Percentiles rank a stretch among this genome's conserved stretches.
phyloP scores from a whole-genome alignment of 805 yeast species.

The Kazachstania kunashirensis region DNA sequence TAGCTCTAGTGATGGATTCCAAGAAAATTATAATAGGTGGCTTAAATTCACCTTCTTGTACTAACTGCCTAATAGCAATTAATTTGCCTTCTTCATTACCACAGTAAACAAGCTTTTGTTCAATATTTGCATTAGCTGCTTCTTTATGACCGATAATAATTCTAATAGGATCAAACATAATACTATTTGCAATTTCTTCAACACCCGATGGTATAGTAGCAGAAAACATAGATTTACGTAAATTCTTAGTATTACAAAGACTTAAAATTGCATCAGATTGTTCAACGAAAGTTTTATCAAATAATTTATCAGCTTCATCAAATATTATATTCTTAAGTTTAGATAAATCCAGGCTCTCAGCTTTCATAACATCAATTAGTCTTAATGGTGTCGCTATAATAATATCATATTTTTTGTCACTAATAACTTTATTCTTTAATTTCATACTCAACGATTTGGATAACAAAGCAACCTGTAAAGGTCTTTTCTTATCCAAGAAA shows the following conservation, averaged over 20 bases:
- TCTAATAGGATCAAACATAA: constrained; percentile 78
- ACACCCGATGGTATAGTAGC: constrained; percentile 94
- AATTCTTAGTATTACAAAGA: constrained; percentile 34
- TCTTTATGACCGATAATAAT: constrained; percentile 88
- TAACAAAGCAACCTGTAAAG: constrained; percentile 50
- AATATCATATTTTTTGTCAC: constrained; percentile 61
- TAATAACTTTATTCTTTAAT: constrained; percentile 49
- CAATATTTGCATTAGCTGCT: constrained; percentile 77
- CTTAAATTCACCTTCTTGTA: constrained; percentile 71
- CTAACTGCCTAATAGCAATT: constrained; percentile 80
- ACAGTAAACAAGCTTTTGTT: constrained; percentile 73
- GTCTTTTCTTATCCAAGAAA: constrained; percentile 37
- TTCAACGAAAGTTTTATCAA: constrained; percentile 76
- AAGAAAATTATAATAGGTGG: constrained; percentile 91
- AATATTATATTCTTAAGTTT: constrained; percentile 67
- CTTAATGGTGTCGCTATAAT: constrained; percentile 83
- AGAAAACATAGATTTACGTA: constrained; percentile 72
- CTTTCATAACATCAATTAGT: constrained; percentile 65
- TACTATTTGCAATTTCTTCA: constrained; percentile 75
- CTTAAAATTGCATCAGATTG: constrained; percentile 80
- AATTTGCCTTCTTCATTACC: constrained; percentile 96
- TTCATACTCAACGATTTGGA: constrained; percentile 66
- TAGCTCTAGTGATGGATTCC: constrained; percentile 88
- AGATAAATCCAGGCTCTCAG: constrained; percentile 49
- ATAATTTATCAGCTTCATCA: constrained; percentile 93